These are phyloP conservation scores for Colletotrichum sp. DNA, from an alignment of 2,329 filamentous ascomycete genomes.

Conservation along the genomic window DNA sequence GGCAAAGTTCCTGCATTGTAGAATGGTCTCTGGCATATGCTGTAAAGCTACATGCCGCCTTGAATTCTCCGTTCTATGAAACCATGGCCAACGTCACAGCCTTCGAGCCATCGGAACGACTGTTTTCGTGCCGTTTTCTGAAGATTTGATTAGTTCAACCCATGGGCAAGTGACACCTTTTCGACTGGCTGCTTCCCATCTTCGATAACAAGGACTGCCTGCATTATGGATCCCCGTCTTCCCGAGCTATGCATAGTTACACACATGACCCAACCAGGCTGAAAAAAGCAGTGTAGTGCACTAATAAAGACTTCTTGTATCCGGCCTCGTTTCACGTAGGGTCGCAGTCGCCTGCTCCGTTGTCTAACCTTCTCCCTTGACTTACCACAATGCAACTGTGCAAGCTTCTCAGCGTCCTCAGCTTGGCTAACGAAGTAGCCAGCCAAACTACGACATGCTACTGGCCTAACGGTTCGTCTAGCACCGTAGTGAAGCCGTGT, in stretches of 20 bases:
- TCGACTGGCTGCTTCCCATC: too few relatives aligned
- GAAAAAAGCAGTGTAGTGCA: too few relatives aligned
- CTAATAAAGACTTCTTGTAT: background rate
- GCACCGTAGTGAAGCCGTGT: background rate
- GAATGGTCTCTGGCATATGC: background rate
- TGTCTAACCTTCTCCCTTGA: background rate
- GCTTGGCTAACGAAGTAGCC: background rate
- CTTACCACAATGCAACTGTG: background rate
- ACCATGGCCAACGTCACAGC: background rate
- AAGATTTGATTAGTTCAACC: background rate
- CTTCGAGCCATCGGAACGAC: rapidly evolving
- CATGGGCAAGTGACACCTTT: rapidly evolving
- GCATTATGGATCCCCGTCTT: background rate
- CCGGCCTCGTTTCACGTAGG: background rate
- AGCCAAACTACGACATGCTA: background rate
- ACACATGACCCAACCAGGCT: background rate
- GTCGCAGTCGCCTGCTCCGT: background rate
- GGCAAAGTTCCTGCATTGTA: background rate
- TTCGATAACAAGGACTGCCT: too few relatives aligned
- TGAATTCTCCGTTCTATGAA: background rate
- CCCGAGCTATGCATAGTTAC: background rate
- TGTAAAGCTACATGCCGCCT: background rate
- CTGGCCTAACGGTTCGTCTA: background rate
- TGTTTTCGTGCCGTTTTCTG: background rate
- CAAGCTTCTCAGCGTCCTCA: background rate